These are phyloP conservation scores for Phragmites australis DNA, from an alignment of 176 grass and related monocot genomes.

Conservation along the genomic window DNA sequence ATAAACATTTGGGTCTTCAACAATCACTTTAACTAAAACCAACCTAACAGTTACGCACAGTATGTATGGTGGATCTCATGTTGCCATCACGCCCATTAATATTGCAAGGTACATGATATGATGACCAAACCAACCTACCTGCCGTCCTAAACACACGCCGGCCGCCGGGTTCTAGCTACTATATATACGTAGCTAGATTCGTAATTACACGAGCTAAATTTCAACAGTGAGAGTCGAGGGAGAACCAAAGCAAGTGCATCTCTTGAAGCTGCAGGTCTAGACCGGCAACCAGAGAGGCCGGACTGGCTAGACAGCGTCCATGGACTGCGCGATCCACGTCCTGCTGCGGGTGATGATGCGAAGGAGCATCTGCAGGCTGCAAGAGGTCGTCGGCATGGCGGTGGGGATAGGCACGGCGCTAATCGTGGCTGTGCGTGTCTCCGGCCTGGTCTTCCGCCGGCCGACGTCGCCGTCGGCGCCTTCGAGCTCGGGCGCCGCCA, in stretches of 20 bases:
- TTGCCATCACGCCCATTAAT: no score
- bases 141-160: conserved; percentile 5
- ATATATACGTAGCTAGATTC: not conserved
- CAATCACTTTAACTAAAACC: no score
- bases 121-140: conserved; percentile 18
- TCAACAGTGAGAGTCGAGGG: not conserved
- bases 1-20: no score
- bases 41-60: no score
- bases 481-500: not conserved
- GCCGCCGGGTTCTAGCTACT: not conserved
- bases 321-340: conserved; percentile 42
- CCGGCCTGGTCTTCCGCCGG: conserved; percentile 34
- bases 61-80: no score
- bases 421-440: conserved; percentile 41
- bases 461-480: not conserved
- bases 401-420: conserved; percentile 47
- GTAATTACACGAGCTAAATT: not conserved
- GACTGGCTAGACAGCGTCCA: not conserved
- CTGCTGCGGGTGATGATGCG: conserved; percentile 62
- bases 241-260: not conserved
- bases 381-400: conserved; percentile 40
- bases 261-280: not conserved
- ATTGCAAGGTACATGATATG: no score
- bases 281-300: not conserved
- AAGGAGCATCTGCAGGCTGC: conserved; percentile 59